Conservation (phyloP, 257 asterid species). For the Fraxinus quadrangulata region DNA sequence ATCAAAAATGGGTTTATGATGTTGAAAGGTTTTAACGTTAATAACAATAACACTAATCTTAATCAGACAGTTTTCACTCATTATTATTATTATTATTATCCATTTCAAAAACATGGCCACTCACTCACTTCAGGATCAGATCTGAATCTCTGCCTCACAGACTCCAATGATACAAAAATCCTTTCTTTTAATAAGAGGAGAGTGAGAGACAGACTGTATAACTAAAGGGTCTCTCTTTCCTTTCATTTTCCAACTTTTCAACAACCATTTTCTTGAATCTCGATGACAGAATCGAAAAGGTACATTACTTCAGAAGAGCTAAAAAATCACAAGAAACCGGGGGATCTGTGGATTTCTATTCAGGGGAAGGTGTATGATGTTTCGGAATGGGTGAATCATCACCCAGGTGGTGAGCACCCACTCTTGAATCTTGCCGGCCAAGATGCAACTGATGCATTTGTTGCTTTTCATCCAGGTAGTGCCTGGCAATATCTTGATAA, state of each 20-base stretch:
- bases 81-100: background rate
- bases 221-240: slow-evolving; percentile 11
- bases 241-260: background rate
- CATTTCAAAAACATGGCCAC: slow-evolving; percentile 3
- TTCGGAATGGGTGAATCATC: slow-evolving; percentile 67
- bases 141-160: slow-evolving; percentile 18
- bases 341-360: slow-evolving; percentile 93
- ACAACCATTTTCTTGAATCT: slow-evolving; percentile 16
- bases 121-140: slow-evolving; percentile 20
- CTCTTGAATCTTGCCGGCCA: slow-evolving; percentile 77
- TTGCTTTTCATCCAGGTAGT: slow-evolving; percentile 73
- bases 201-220: background rate
- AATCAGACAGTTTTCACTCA: background rate
- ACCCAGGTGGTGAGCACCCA: slow-evolving; percentile 87
- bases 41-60: background rate
- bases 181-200: background rate
- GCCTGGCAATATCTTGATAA: slow-evolving; percentile 68
- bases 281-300: slow-evolving; percentile 51
- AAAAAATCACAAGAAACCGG: slow-evolving; percentile 62
- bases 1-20: background rate
- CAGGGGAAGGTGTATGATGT: slow-evolving; percentile 90
- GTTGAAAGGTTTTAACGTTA: background rate
- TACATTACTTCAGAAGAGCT: slow-evolving; percentile 75
- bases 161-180: slow-evolving; percentile 2
- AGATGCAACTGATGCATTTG: slow-evolving; percentile 88